A percentile compares a stretch with the other conserved stretches of the same genome.
Conservation (phyloP, 805 yeast species). For the Ogataea neopini region DNA sequence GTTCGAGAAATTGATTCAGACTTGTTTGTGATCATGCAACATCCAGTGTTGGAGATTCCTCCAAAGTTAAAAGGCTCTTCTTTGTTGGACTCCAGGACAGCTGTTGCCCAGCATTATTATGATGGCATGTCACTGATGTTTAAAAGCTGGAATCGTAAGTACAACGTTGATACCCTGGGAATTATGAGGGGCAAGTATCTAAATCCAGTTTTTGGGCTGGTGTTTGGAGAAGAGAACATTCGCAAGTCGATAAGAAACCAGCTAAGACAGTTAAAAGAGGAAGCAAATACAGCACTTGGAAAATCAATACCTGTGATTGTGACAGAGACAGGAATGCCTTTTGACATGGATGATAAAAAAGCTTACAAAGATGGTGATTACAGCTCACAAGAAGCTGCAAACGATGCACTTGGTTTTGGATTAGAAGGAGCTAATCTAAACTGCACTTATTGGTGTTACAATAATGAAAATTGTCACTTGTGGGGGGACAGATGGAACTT, state of each 20-base stretch:
- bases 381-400: conserved; percentile 72
- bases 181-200: conserved; percentile 75
- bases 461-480: conserved; percentile 67
- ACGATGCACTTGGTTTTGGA: conserved; percentile 80
- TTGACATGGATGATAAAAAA: conserved; percentile 83
- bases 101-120: conserved; percentile 87
- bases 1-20: conserved; percentile 48
- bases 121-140: conserved; percentile 94
- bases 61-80: conserved; percentile 58
- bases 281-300: conserved; percentile 66
- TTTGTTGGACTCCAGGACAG: conserved; percentile 62
- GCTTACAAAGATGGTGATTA: conserved; percentile 71
- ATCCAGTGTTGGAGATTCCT: conserved; percentile 79
- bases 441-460: conserved; percentile 86
- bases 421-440: conserved; percentile 72
- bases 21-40: conserved; percentile 66
- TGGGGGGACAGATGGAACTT: conserved; percentile 95
- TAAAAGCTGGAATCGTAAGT: conserved; percentile 79
- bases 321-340: conserved; percentile 97
- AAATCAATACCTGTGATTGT: conserved; percentile 66
- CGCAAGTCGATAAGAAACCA: conserved; percentile 72
- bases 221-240: conserved; percentile 79
- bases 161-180: conserved; percentile 89
- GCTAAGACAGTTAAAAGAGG: conserved; percentile 62
- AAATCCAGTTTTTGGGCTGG: conserved; percentile 73